Evolutionary conservation across 331 rosid genomes (phyloP), one percentile per base, ranked within the genome.

Genomic region (Rhamnella rubrinervis): DNA sequence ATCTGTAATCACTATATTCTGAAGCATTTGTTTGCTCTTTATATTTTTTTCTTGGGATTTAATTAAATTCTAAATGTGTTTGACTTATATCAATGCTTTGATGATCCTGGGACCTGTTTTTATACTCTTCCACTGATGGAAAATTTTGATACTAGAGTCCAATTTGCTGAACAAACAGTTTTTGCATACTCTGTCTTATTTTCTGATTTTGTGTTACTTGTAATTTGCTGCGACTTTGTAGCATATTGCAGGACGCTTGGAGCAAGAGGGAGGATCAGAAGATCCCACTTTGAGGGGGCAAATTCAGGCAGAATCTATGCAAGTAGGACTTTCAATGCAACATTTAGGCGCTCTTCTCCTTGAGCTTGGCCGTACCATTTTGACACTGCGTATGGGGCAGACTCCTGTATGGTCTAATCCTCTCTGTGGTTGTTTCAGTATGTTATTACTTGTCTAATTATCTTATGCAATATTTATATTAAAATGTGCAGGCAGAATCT

Each of bases 361-460:
- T 71, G 99, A 95, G 92, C 96, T 95, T 78, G 97, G 97, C 69
- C 99, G 99, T 20, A 80, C 97, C 18, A 85, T 91, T 73, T 74
- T 88, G 89, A 95, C 99, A 18, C 79, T 95, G 67, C 97, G 90
- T 0, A 78, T 95, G 96, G 99, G 96, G 47, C 96, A 67, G 67
- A 78, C 97, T 78, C 76, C 91, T 75, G 99, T 95, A 91, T 74
- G 96, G 68, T 75, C 65, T 75, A 56, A 49, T 72, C 60, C 66
- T 68, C 63, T 74, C 66, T 59, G 7, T 25, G 61, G 70, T 71
- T 56, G 67, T 67, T 66, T 61, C 66, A 68, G 63, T 18, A 51
- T 59, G 23, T 69, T 56, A 41, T 56, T 61, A 61, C 19, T 77
- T 62, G 75, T 71, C 57, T 16, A 65, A 61, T 77, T 62, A 75